These are phyloP conservation scores for Boeremia lycopersici DNA, from an alignment of 2,329 filamentous ascomycete species.

Conservation along the genomic window DNA sequence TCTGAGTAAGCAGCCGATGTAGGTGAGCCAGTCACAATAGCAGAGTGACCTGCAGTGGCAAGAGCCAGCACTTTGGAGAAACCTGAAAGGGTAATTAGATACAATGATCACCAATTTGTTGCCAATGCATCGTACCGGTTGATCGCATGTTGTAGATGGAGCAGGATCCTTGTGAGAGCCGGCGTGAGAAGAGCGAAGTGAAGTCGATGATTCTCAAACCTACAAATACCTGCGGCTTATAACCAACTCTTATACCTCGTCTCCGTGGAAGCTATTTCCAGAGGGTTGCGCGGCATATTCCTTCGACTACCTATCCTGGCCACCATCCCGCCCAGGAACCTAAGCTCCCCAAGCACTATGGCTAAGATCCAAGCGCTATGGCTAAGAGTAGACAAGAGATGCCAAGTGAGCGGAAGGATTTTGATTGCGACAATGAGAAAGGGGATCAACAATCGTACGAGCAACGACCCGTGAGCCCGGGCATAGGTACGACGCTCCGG, in stretches of 20 bases:
- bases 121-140: not conserved
- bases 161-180: not conserved
- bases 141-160: conserved; percentile 2
- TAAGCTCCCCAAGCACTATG: conserved; percentile 27
- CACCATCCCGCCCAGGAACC: conserved; percentile 8
- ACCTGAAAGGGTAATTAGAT: conserved; percentile 1
- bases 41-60: conserved; percentile 15
- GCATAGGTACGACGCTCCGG: not conserved
- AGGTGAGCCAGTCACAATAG: not conserved
- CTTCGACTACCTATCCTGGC: not conserved
- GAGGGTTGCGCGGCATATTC: not conserved
- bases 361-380: conserved; percentile 30
- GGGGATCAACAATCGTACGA: conserved; percentile 1
- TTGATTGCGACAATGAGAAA: conserved; percentile 12
- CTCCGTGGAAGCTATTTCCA: not conserved
- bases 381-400: conserved; percentile 26
- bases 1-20: conserved; percentile 4
- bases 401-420: conserved; percentile 8
- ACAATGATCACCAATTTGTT: too few relatives aligned
- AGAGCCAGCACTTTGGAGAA: conserved; percentile 14
- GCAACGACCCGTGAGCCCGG: not conserved
- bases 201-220: too few relatives aligned
- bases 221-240: too few relatives aligned
- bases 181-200: too few relatives aligned
- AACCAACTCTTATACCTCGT: conserved; percentile 6